These are phyloP conservation scores for Cokeromyces recurvatus DNA, from an alignment of 371 early-diverging fungal genomes.

Conservation along the genomic window DNA sequence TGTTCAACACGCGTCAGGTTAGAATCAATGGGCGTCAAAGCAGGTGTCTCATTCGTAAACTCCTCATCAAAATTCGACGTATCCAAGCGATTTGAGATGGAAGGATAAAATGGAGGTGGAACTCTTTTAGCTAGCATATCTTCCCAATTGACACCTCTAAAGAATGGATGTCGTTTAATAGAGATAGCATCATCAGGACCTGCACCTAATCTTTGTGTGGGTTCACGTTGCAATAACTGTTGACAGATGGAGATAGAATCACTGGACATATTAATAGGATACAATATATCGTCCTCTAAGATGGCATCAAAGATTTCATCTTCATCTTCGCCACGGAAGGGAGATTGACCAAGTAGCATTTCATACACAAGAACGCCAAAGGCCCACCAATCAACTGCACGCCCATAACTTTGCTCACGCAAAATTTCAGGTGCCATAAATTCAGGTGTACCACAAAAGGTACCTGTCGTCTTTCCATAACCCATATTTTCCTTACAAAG, in stretches of 20 bases:
- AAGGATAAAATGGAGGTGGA: conserved; percentile 88
- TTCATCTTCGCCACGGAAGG: conserved; percentile 93
- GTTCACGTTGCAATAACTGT: conserved; percentile 87
- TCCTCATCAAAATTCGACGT: conserved; percentile 95
- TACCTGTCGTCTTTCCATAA: conserved; percentile 75
- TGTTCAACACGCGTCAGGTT: conserved; percentile 79
- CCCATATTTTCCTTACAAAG: conserved; percentile 95
- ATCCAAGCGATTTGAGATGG: conserved; percentile 73
- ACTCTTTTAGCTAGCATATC: conserved; percentile 78
- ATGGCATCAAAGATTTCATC: conserved; percentile 95
- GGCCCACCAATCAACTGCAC: conserved; percentile 99
- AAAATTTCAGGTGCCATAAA: conserved; percentile 99
- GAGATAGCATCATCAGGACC: conserved; percentile 81
- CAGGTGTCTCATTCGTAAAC: conserved; percentile 87
- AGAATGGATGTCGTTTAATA: conserved; percentile 93
- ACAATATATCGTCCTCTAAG: conserved; percentile 86
- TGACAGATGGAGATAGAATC: conserved; percentile 86
- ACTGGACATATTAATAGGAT: conserved; percentile 84
- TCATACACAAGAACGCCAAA: conserved; percentile 98
- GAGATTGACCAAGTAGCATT: conserved; percentile 90
- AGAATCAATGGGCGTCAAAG: conserved; percentile 82
- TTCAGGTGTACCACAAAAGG: conserved; percentile 99
- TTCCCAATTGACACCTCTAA: conserved; percentile 91
- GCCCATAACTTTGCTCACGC: conserved; percentile 86
- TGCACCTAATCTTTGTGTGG: conserved; percentile 78